These are phyloP conservation scores for Nicotiana undulata DNA, from an alignment of 257 asterid species.

Conservation along the genomic window DNA sequence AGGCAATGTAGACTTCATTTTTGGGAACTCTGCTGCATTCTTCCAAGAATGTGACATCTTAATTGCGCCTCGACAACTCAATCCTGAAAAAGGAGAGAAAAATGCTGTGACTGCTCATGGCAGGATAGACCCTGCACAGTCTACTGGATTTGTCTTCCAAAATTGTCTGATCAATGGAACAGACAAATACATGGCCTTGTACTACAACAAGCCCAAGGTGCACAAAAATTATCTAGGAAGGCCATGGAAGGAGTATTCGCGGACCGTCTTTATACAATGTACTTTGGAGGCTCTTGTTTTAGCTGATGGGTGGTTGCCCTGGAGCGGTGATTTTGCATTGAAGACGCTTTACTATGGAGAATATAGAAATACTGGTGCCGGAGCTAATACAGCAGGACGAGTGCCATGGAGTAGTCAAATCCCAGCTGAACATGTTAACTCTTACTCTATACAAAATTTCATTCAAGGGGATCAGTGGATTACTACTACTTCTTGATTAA, in stretches of 20 bases:
- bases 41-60: conserved; percentile 23
- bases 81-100: conserved; percentile 22
- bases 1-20: conserved; percentile 30
- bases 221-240: conserved; percentile 23
- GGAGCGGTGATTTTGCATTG: conserved; percentile 20
- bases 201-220: conserved; percentile 8
- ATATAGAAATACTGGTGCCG: conserved; percentile 11
- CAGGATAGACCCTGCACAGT: conserved; percentile 22
- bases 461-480: conserved; percentile 26
- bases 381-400: conserved; percentile 10
- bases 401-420: conserved; percentile 25
- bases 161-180: conserved; percentile 22
- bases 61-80: conserved; percentile 14
- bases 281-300: conserved; percentile 16
- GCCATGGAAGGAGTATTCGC: conserved; percentile 29
- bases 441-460: conserved; percentile 20
- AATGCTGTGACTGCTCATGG: conserved; percentile 26
- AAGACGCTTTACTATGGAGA: conserved; percentile 25
- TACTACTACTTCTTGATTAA: conserved; percentile 4
- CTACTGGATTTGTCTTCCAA: conserved; percentile 25
- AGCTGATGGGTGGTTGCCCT: conserved; percentile 18
- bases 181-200: conserved; percentile 15
- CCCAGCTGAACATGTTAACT: conserved; percentile 15
- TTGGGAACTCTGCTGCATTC: conserved; percentile 23
- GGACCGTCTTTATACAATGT: conserved; percentile 21